Conservation (phyloP, 768 basidiomycete genomes). For the Pisolithus sp. region DNA sequence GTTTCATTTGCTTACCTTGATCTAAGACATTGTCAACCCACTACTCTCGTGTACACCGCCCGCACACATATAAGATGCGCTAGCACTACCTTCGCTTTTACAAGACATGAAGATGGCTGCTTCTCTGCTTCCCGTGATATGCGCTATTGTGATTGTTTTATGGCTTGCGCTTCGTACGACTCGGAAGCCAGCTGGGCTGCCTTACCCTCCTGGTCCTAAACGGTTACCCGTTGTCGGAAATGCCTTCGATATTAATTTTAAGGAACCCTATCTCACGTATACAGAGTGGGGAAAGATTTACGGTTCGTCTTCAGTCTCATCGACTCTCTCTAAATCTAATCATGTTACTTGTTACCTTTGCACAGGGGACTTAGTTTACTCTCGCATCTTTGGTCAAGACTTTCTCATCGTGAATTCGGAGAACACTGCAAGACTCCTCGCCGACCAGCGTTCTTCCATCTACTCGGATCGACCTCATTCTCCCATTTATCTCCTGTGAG, state of each 20-base stretch:
- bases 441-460: slow-evolving; percentile 7
- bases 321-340: too few species aligned
- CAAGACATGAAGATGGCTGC: background rate
- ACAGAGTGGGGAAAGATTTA: slow-evolving; percentile 32
- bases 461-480: slow-evolving; percentile 8
- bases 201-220: slow-evolving; percentile 33
- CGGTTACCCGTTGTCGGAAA: slow-evolving; percentile 33
- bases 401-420: slow-evolving; percentile 7
- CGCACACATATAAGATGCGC: too few species aligned
- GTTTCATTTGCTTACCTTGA: too few species aligned
- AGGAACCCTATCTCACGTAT: slow-evolving; percentile 34
- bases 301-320: slow-evolving; percentile 18
- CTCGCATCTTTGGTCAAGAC: slow-evolving; percentile 5
- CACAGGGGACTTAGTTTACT: slow-evolving; percentile 5
- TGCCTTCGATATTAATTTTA: slow-evolving; percentile 33
- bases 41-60: too few species aligned
- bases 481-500: slow-evolving; percentile 3
- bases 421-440: slow-evolving; percentile 5
- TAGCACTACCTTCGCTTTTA: too few species aligned
- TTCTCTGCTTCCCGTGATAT: slow-evolving; percentile 1
- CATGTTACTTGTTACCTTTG: background rate
- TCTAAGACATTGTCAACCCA: too few species aligned
- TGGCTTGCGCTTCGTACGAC: background rate
- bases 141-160: background rate
- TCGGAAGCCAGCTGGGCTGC: background rate